phyloP scores from a whole-genome alignment of 805 yeast species.

The Maudiozyma saulgeensis region DNA sequence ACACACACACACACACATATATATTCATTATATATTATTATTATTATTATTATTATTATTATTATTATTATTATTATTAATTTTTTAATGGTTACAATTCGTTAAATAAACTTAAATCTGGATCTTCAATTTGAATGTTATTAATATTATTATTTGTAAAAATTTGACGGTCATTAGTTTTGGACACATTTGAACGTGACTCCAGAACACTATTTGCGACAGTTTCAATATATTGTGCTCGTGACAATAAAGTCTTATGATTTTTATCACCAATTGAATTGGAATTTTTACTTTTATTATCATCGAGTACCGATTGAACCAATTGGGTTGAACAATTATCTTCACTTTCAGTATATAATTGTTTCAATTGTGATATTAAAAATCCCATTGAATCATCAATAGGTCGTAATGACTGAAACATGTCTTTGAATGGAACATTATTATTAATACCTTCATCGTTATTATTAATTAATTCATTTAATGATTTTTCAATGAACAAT shows the following conservation, averaged over 20 bases:
- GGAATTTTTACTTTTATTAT: too few relatives aligned
- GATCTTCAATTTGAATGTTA: constrained; percentile 1
- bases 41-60: not conserved
- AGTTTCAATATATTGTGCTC: constrained; percentile 7
- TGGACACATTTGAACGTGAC: not conserved
- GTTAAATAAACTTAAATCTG: constrained; percentile 2
- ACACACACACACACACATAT: too few relatives aligned
- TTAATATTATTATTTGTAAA: not conserved
- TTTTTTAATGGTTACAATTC: not conserved
- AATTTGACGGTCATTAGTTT: not conserved
- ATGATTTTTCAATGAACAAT: constrained; percentile 4
- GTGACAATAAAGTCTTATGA: not conserved
- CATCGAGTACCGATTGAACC: constrained; percentile 5
- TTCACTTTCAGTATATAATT: constrained; percentile 20
- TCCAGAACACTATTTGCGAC: not conserved
- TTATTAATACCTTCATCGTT: constrained; percentile 1
- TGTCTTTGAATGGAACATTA: constrained; percentile 1
- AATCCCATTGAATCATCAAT: constrained; percentile 22
- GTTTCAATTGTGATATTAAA: constrained; percentile 17
- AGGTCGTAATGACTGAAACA: constrained; percentile 19
- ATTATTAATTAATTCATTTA: not conserved
- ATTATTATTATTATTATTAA: not conserved
- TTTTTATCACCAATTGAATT: not conserved
- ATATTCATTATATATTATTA: not conserved
- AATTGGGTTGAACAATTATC: constrained; percentile 20